phyloP scores from a whole-genome alignment of 2,329 filamentous ascomycete species.

The Fusarium foetens region DNA sequence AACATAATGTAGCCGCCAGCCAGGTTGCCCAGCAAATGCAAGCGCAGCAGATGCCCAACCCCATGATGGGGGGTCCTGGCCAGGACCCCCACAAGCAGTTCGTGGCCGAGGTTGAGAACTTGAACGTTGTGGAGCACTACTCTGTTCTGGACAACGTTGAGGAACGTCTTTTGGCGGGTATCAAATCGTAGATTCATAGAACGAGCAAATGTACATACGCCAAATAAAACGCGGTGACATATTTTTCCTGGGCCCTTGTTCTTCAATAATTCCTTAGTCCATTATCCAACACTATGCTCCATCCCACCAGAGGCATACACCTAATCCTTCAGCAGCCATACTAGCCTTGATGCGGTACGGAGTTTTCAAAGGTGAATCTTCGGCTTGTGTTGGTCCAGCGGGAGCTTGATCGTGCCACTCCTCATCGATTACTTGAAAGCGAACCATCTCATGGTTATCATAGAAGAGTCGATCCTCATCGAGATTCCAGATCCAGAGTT shows the following conservation, averaged over 20 bases:
- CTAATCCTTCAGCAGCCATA: conserved; percentile 71
- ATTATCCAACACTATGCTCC: conserved; percentile 35
- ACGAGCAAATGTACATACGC: conserved; percentile 42
- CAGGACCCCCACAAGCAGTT: conserved; percentile 97
- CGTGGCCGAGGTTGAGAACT: conserved; percentile 89
- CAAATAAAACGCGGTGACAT: conserved; percentile 40
- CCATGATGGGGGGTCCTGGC: conserved; percentile 88
- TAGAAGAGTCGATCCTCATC: conserved; percentile 83
- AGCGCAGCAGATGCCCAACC: conserved; percentile 62
- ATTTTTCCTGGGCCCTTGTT: conserved; percentile 7
- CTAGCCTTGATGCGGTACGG: conserved; percentile 76
- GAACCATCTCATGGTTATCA: conserved; percentile 88
- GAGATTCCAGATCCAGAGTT: conserved; percentile 85
- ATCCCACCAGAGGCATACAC: conserved; percentile 74
- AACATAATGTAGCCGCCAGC: conserved; percentile 73
- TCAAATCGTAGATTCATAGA: conserved; percentile 52
- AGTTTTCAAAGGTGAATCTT: conserved; percentile 70
- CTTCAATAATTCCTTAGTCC: conserved; percentile 15
- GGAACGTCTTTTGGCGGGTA: conserved; percentile 76
- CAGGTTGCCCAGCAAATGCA: conserved; percentile 93
- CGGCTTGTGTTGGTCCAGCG: conserved; percentile 70
- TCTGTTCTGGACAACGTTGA: conserved; percentile 91
- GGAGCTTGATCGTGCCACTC: conserved; percentile 92
- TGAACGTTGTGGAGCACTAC: conserved; percentile 93
- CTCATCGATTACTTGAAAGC: conserved; percentile 86